Evolutionary conservation across 345 rosid species (phyloP).

Genomic region (Sonneratia alba): DNA sequence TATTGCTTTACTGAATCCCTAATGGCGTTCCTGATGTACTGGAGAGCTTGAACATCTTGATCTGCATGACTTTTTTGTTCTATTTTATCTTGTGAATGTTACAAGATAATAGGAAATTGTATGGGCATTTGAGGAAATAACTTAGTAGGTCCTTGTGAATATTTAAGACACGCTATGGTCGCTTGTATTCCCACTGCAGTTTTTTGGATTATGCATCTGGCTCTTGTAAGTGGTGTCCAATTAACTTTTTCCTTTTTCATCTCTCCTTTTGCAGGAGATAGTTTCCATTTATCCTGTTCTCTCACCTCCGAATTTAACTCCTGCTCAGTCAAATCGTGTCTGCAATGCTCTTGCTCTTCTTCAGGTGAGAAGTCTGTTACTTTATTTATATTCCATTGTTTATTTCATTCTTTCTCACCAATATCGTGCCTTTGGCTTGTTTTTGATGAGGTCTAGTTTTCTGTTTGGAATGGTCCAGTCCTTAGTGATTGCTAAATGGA

Average conservation of each 20-base stretch:
- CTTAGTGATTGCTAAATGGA: background rate
- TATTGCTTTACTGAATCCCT: background rate
- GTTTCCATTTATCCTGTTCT: constrained; percentile 95
- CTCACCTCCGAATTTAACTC: constrained; percentile 86
- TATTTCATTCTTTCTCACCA: background rate
- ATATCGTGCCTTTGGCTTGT: background rate
- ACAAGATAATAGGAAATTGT: background rate
- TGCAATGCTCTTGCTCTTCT: constrained; percentile 99
- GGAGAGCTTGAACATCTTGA: background rate
- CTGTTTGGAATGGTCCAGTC: background rate
- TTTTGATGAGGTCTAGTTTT: background rate
- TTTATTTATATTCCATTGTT: background rate
- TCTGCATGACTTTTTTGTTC: background rate
- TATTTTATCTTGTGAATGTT: background rate
- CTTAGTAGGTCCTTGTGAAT: background rate
- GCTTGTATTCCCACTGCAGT: background rate
- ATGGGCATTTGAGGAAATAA: background rate
- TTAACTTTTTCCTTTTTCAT: background rate
- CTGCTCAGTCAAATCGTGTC: constrained; percentile 94
- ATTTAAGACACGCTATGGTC: background rate
- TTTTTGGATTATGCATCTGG: background rate
- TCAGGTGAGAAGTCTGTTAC: constrained; percentile 43
- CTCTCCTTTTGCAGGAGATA: constrained; percentile 58
- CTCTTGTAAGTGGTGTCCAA: background rate
- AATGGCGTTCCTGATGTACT: background rate